Evolutionary conservation across 768 basidiomycete genomes (phyloP).

Genomic region (Leccinum sublutescens): DNA sequence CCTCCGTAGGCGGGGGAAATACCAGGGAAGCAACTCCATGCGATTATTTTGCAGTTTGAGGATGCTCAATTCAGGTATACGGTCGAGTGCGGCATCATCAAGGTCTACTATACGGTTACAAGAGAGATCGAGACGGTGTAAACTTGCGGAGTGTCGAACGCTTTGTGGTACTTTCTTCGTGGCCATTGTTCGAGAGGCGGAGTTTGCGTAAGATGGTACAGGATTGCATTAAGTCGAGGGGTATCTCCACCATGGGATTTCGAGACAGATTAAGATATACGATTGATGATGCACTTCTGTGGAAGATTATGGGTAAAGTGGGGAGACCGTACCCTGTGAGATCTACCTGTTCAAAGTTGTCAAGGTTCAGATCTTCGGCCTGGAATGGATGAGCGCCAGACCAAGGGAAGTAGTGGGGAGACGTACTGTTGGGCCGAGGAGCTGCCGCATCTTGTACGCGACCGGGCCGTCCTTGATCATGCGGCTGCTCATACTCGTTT

Average conservation of each 20-base stretch:
- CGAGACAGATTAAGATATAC: conserved; percentile 84
- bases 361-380: conserved; percentile 73
- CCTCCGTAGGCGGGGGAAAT: conserved; percentile 70
- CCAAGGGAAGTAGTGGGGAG: background rate
- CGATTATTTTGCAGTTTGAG: conserved; percentile 90
- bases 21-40: conserved; percentile 80
- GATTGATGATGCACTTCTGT: conserved; percentile 82
- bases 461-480: too few species aligned
- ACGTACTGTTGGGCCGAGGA: conserved; percentile 62
- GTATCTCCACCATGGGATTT: conserved; percentile 95
- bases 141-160: conserved; percentile 67
- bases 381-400: conserved; percentile 30
- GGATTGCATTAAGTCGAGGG: conserved; percentile 92
- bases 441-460: conserved; percentile 30
- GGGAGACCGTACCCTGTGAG: conserved; percentile 77
- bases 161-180: conserved; percentile 90
- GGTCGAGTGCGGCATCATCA: conserved; percentile 79
- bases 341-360: conserved; percentile 76
- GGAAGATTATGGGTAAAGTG: conserved; percentile 84
- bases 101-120: conserved; percentile 90
- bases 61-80: conserved; percentile 63
- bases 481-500: too few species aligned
- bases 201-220: conserved; percentile 83
- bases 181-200: conserved; percentile 81
- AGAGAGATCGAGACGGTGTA: conserved; percentile 83